phyloP scores from a whole-genome alignment of 73 alveolate genomes.

The Paramecium sonneborni region DNA sequence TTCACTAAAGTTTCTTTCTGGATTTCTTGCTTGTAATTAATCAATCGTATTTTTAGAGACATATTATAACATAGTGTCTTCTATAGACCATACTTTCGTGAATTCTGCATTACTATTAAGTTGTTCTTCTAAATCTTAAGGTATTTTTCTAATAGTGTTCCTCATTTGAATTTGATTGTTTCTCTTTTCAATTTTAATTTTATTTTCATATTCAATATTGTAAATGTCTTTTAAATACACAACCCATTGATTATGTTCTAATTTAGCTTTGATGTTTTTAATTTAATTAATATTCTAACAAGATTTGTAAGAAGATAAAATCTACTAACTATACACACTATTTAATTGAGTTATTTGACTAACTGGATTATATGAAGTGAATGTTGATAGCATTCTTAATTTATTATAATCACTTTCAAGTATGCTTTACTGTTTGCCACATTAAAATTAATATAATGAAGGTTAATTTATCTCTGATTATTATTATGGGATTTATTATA shows the following conservation, averaged over 20 bases:
- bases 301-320: background rate
- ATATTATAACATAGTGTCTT: background rate
- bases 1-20: background rate
- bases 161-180: slow-evolving; percentile 7
- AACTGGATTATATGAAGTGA: background rate
- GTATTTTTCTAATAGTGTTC: background rate
- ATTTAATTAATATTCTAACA: background rate
- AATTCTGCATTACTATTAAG: background rate
- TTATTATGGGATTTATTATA: background rate
- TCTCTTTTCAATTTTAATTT: background rate
- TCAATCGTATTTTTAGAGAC: background rate
- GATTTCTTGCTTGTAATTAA: background rate
- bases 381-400: background rate
- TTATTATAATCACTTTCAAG: background rate
- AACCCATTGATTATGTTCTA: slow-evolving; percentile 17
- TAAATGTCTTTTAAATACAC: background rate
- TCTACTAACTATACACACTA: background rate
- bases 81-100: slow-evolving; percentile 15
- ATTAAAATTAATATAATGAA: background rate
- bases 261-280: background rate
- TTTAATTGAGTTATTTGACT: background rate
- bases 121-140: background rate
- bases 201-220: background rate
- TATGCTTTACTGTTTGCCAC: background rate
- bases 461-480: background rate